phyloP scores from a whole-genome alignment of 2,329 filamentous ascomycete genomes.

The Phaeosphaeriaceae sp. region DNA sequence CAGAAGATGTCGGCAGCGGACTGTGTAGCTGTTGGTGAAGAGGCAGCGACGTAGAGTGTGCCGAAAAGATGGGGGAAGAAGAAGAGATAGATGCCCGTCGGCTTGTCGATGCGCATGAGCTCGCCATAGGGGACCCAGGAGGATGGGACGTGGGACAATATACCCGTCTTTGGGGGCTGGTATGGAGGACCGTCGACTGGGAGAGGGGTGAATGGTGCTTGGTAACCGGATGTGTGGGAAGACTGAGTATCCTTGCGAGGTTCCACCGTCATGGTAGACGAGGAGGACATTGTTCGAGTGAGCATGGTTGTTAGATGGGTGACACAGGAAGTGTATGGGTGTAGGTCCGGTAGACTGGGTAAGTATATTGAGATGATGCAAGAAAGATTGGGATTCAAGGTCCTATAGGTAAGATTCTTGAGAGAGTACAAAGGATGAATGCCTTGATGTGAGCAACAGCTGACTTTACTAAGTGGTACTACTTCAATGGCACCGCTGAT shows the following conservation, averaged over 20 bases:
- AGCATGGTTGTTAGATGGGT: background rate
- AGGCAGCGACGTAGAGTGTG: slow-evolving; percentile 49
- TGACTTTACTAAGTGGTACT: background rate
- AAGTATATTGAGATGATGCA: background rate
- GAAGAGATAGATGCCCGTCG: slow-evolving; percentile 56
- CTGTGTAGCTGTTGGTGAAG: slow-evolving; percentile 3
- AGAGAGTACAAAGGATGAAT: background rate
- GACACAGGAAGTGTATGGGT: background rate
- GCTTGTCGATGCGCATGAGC: slow-evolving; percentile 54
- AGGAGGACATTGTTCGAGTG: background rate
- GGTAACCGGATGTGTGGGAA: no score
- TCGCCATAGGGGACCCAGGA: slow-evolving; percentile 32
- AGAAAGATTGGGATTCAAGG: background rate
- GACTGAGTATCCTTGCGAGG: background rate
- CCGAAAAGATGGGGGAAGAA: slow-evolving; percentile 51
- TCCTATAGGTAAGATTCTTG: background rate
- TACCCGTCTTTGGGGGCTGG: background rate
- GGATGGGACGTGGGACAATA: background rate
- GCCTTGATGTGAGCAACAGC: background rate
- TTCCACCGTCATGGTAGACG: background rate
- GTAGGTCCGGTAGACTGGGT: background rate
- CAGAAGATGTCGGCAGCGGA: slow-evolving; percentile 13
- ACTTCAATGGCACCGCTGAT: background rate
- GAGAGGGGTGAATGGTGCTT: background rate
- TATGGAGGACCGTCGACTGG: background rate